phyloP scores from a whole-genome alignment of 2,329 filamentous ascomycete genomes.

The Colletotrichum sp. region DNA sequence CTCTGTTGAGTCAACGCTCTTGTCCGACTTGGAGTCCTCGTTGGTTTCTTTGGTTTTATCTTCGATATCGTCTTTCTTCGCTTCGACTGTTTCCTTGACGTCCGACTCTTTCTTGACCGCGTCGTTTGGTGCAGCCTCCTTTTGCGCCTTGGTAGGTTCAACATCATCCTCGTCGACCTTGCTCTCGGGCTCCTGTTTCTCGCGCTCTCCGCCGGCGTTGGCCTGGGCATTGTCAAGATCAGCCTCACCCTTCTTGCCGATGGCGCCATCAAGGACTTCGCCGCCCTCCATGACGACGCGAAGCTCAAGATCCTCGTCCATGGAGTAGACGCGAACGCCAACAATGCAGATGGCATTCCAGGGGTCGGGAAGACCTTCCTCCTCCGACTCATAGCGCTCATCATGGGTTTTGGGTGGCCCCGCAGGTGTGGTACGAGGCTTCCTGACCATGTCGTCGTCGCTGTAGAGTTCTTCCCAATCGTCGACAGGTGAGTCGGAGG shows the following conservation, averaged over 20 bases:
- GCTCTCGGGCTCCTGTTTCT: constrained; percentile 26
- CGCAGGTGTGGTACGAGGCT: constrained; percentile 47
- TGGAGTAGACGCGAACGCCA: constrained; percentile 66
- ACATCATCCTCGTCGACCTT: constrained; percentile 20
- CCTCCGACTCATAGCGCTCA: constrained; percentile 55
- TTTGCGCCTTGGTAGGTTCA: background rate
- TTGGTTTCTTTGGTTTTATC: background rate
- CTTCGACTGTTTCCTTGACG: background rate
- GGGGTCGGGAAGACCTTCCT: constrained; percentile 59
- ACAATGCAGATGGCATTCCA: constrained; percentile 70
- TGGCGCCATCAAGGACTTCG: constrained; percentile 57
- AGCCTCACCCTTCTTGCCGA: constrained; percentile 60
- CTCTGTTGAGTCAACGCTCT: constrained; percentile 16
- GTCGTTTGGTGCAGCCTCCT: background rate
- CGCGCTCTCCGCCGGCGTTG: constrained; percentile 56
- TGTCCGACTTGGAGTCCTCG: constrained; percentile 21
- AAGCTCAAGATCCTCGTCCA: constrained; percentile 59
- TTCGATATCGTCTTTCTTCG: background rate
- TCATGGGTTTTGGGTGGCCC: constrained; percentile 36
- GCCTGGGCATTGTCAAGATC: constrained; percentile 63
- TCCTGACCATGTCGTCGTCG: constrained; percentile 61
- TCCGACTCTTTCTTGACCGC: background rate
- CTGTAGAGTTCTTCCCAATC: constrained; percentile 66
- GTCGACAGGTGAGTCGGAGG: constrained; percentile 63
- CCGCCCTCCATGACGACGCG: constrained; percentile 62